Base-by-base conservation (phyloP, 805 yeast species). In the Kurtzmaniella fragi region DNA sequence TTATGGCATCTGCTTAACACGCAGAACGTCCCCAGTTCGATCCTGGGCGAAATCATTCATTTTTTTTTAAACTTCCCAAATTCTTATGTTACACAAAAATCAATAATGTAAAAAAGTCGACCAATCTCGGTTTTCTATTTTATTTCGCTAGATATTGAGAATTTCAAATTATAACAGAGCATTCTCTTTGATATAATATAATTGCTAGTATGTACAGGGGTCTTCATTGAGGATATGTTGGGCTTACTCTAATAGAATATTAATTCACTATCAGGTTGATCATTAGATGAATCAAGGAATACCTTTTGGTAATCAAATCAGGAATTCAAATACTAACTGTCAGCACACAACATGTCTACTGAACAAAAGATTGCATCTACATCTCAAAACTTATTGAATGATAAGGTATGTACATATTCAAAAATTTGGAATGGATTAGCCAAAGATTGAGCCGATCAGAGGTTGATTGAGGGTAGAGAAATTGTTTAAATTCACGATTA, bases 11-110 rank as follows among this genome's bases (percentile, higher is more conserved):
- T 89, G 96, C 96, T 87, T 89, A 88, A 89, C 97, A 89, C 96
- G 96, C 96, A 88, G 93, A 86, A 86, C 89, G 97, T 91, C 97
- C 96, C 97, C 96, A 89, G 97, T 91, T 91, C 97, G 96, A 91
- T 88, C 97, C 97, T 90, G 97, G 97, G 97, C 89, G 84, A 82
- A 87, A 84, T 88, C 96, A 89, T 52, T 59, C 60, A 15, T 28
- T 26, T 26, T 28, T 17, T 32, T 17, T n/a, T n/a, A n/a, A n/a
- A n/a, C n/a, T n/a, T n/a, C n/a, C n/a, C n/a, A 20, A 20, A 20
- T 8, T 20, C 13, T 14, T 15, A 20, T 4, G 17, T 36, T 36
- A 36, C 39, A 36, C 39, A 36, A 36, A 36, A 23, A 6, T 4
- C 12, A 9, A 13, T 15, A n/a, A 14, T 29, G 20, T 33, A 34